These are phyloP conservation scores for Hyaloscypha bicolor DNA, from an alignment of 495 filamentous ascomycete species.

Conservation along the genomic window DNA sequence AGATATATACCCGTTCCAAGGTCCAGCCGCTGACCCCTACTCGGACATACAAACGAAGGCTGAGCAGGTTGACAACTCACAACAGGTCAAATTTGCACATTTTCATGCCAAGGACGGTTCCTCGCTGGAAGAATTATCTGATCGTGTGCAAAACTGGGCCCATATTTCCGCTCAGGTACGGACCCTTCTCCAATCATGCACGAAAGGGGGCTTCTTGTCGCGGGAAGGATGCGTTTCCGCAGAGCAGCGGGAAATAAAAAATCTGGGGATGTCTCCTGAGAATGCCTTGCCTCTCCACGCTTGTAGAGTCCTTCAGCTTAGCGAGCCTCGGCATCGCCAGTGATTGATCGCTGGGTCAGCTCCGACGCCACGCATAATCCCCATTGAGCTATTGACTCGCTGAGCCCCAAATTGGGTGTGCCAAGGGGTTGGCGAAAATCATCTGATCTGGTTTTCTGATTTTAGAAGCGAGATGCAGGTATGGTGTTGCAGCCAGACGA, in stretches of 20 bases:
- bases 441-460: background rate
- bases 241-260: background rate
- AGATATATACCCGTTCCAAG: background rate
- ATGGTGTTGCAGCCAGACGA: background rate
- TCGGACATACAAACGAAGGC: background rate
- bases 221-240: background rate
- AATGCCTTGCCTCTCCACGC: background rate
- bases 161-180: background rate
- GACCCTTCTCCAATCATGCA: background rate
- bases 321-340: background rate
- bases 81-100: background rate
- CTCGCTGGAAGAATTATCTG: background rate
- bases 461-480: slow-evolving; percentile 2
- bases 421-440: background rate
- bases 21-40: background rate
- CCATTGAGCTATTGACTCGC: background rate
- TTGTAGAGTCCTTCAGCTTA: background rate
- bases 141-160: background rate
- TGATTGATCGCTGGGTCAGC: slow-evolving; percentile 3
- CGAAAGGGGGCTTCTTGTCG: background rate
- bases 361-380: slow-evolving; percentile 7
- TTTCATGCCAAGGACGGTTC: background rate
- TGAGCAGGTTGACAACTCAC: background rate
- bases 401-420: background rate
- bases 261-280: background rate